Base-by-base conservation (phyloP, 192 early-diverging fungal species). In the Backusella mclennaniae region DNA sequence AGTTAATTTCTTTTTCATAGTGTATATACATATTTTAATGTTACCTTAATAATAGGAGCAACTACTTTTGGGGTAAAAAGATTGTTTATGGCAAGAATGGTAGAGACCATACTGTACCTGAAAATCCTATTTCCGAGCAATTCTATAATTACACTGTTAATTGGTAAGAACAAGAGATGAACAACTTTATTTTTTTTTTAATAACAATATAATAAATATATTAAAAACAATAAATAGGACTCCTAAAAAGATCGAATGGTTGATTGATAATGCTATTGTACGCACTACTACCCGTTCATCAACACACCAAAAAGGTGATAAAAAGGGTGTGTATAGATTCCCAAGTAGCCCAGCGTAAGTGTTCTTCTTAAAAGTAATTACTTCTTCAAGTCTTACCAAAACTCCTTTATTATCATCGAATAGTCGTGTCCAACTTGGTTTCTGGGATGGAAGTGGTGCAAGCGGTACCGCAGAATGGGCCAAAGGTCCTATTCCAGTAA, bases 381-480 rank as follows among this genome's bases (percentile, higher is more conserved):
- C 26, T 15, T 23, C 31, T 23, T 11, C 69, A 74, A 14, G 44
- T 39, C 21, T 73, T 76, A 38, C 44, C 73, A 4, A 53, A 21
- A 23, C 35, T 52, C 59, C 17, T 67, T 11, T 46, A 8, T 41
- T 4, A 2, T 26, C 23, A 53, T 8, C 17, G 33, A 21, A 53
- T 71, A 71, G 70, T 73, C 84, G 81, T 68, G 70, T 86, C 33
- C 81, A 84, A 46, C 70, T 89, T 39, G 86, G 87, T 71, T 66
- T 89, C 21, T 89, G 87, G 87, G 87, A 89, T 76, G 86, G 84
- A 29, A 82, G 84, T 42, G 71, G 76, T n/a, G 82, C 72, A 21
- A 42, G 76, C 38, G 72, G 76, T 33, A 81, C 80, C 41, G 76
- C 80, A 44, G 17, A 77, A 49, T 81, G 80, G 80, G 76, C 80